Base-by-base conservation (phyloP, 257 asterid genomes). In the Mitragyna speciosa region DNA sequence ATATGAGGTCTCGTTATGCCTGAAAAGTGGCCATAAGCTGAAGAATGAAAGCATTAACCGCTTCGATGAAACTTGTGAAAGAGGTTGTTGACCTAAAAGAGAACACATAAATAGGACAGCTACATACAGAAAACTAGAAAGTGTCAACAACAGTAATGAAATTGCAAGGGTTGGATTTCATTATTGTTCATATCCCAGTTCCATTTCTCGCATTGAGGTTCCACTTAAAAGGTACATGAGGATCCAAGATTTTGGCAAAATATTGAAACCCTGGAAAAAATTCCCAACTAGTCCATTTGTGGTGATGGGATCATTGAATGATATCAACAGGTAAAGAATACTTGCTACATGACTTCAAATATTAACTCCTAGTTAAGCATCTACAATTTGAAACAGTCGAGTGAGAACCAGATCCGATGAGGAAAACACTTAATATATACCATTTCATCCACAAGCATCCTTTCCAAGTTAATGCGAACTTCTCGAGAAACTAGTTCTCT, bases 221-320 rank as follows among this genome's bases (percentile, higher is more conserved):
- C 16, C 16, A 14, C 39, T 56, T 9, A 31, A 30, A 74, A 74
- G 68, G 77, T 59, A 78, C 65, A 82, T 75, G 52, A 82, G 61
- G 59, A 82, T 80, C 92, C 92, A 83, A 78, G 92, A 89, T 85
- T 82, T 89, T 91, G 80, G 47, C 83, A 72, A 89, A 86, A 84
- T 87, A 87, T 63, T 64, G 91, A 89, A 90, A 92, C 82, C 92
- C 84, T 81, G 88, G 90, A 78, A 51, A 68, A 80, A 54, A 36
- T 39, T 78, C 82, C 88, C 85, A 82, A 83, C 17, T 73, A 81
- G 76, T 84, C 84, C 26, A 78, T 70, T 82, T 79, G 69, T 73
- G 63, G 83, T 64, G 78, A 85, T 80, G 85, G 87, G 84, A 84
- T 77, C 81, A 78, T 61, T 75, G 63, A 83, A 80, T 82, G 79